Conservation (phyloP, 176 grass and related monocot species). For the Musa troglodytarum region DNA sequence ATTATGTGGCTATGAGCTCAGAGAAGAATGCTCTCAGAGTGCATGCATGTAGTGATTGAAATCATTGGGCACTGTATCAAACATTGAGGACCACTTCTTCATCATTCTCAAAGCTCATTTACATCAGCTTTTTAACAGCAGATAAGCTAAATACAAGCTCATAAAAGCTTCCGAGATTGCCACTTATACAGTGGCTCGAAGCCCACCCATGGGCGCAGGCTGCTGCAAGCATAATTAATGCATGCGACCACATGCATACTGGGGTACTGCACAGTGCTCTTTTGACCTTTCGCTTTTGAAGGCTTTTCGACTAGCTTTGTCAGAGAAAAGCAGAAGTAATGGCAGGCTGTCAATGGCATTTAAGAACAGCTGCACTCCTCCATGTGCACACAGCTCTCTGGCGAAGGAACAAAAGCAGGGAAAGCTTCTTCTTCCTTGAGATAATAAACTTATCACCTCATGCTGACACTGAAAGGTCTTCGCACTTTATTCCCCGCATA, state of each 20-base stretch:
- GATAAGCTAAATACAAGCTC: no score
- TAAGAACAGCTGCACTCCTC: background rate
- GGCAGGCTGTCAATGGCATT: background rate
- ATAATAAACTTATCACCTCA: background rate
- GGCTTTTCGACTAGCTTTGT: background rate
- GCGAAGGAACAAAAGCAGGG: background rate
- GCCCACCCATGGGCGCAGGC: no score
- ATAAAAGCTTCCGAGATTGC: no score
- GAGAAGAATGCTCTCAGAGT: no score
- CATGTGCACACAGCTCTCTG: slow-evolving; percentile 2
- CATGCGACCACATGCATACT: background rate
- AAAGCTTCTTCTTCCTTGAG: background rate
- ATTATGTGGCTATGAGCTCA: background rate
- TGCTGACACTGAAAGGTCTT: background rate
- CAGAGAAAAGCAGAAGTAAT: background rate
- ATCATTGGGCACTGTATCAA: background rate
- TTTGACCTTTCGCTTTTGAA: slow-evolving; percentile 1
- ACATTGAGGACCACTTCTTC: background rate
- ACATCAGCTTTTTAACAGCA: no score
- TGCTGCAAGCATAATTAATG: background rate
- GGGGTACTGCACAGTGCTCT: background rate
- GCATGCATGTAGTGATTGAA: background rate
- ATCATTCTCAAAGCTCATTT: no score
- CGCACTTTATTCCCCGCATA: background rate
- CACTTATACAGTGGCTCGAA: no score